Conservation (phyloP, 139 green algal species). For the Ettlia oleoabundans region DNA sequence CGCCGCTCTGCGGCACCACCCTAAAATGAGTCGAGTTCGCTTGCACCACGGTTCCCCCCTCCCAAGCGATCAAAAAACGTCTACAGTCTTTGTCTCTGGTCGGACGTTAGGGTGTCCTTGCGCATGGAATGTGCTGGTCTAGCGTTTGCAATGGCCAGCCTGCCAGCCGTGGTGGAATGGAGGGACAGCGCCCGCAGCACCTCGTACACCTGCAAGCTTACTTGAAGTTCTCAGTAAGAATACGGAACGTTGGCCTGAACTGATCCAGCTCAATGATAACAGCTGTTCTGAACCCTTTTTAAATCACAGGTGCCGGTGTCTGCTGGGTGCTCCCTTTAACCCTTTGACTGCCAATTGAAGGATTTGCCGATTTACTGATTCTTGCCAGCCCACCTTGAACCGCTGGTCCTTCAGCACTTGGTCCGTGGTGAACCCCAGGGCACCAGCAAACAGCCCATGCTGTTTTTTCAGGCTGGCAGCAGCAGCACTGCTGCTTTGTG, state of each 20-base stretch:
- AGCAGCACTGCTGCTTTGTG: conserved; percentile 1
- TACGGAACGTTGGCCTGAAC: no score
- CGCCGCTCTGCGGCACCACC: no score
- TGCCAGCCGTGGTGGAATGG: neutral
- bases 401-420: conserved; percentile 20
- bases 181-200: conserved; percentile 1
- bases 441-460: conserved; percentile 13
- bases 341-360: neutral
- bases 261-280: no score
- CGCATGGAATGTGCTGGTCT: neutral
- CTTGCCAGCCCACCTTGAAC: neutral
- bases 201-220: conserved; percentile 29
- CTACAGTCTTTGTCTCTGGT: neutral
- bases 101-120: neutral
- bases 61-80: no score
- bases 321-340: no score
- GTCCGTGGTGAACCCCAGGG: neutral
- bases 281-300: no score
- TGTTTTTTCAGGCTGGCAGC: neutral
- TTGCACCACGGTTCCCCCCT: no score
- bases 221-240: no score
- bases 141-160: neutral
- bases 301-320: no score
- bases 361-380: neutral
- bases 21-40: no score